Base-by-base conservation (phyloP, 768 basidiomycete genomes). In the Terana coerulea region DNA sequence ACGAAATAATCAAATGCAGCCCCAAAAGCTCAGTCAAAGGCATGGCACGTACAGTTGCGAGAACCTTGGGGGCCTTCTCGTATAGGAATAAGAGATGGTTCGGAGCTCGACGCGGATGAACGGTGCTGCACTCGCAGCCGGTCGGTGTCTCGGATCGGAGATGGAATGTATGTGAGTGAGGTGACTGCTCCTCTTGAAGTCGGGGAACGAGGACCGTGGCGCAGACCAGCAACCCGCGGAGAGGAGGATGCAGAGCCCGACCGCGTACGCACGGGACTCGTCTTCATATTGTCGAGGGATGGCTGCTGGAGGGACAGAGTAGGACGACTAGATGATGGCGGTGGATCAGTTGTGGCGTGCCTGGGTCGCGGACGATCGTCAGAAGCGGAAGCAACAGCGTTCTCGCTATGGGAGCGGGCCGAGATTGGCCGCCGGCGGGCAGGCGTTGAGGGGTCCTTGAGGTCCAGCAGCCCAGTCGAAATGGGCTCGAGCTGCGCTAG, bases 61-160 rank as follows among this genome's bases (percentile, higher is more conserved):
- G 64, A 61, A n/a, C n/a, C 31, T 24, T 46, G 8, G 29, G 8
- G n/a, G 31, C 81, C 83, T 51, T 81, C 79, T 31, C 71, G 71
- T 26, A 55, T 67, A 21, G 83, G 75, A 44, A 91, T 64, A 39
- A 91, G 73, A 4, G 88, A 90, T n/a, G 89, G 89, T 67, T 91
- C 89, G 43, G 89, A 91, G 53, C 77, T 86, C 42, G 86, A 90
- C 41, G 88, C 87, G 5, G 78, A 80, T 31, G 85, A 82, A 33
- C 83, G 83, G 61, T 84, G 84, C 51, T 85, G 76, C n/a, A 80
- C 78, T 7, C 80, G 78, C 40, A 88, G 72, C 44, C 75, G 75
- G 25, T 71, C 60, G 14, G 59, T 60, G 24, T 75, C 75, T 14
- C 72, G 68, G 49, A 70, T 72, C 10, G 66, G 61, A 15, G 73